Base-by-base conservation (phyloP, 805 yeast genomes). In the Lipomyces spencermartinsiae region DNA sequence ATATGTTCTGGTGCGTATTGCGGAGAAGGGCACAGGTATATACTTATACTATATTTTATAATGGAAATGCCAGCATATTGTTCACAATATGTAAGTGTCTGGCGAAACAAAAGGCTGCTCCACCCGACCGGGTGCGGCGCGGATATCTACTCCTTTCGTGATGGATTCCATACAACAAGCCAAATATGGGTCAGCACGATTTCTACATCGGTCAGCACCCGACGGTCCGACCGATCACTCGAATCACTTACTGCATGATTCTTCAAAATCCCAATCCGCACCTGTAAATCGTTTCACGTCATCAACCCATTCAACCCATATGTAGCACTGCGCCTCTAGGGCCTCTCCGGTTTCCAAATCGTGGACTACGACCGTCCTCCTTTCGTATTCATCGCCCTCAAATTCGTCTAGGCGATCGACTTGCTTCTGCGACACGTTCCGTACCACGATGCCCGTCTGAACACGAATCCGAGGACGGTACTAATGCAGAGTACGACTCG, bases 331-430 rank as follows among this genome's bases (percentile, higher is more conserved):
- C 16, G 71, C 73, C 25, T 64, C 61, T n/a, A 46, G 22, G 10
- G 33, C 14, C 22, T 46, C 33, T 3, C 39, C 64, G 0, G 63
- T 63, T 4, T 43, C 57, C 12, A 22, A n/a, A 16, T 43, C 58
- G 16, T n/a, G 33, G 2, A 71, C 72, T 1, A 33, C 12, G 2
- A 73, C 70, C 29, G 34, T 4, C 37, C 43, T 54, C 16, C 76
- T 64, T 29, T 59, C 59, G 58, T 74, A 74, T 57, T 74, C 76
- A 51, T 63, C 70, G 2, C 74, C 75, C 58, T 74, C 76, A 53
- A 71, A 74, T 10, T 57, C 56, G 56, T 74, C 76, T 1, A 74
- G 69, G 14, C 51, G 62, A 4, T 8, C n/a, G 2, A 74, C 10
- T 39, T 68, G 70, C 7, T 12, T 59, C 3, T 35, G 51, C 5